Evolutionary conservation across 805 yeast species (phyloP), one percentile per base, ranked within the genome.

Genomic region (Vanderwaltozyma yarrowii): DNA sequence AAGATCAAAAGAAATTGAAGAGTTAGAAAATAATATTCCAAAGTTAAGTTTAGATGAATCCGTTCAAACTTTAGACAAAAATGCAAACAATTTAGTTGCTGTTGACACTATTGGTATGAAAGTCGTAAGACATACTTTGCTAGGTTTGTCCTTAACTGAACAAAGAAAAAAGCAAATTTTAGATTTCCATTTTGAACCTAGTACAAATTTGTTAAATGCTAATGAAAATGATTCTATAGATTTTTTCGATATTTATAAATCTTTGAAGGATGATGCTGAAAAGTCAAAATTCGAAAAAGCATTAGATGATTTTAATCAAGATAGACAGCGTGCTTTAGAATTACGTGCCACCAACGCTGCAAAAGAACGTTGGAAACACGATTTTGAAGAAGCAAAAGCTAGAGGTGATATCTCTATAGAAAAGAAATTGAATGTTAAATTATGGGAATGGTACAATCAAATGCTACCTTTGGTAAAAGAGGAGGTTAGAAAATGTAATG

Each of bases 321-420:
- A 74, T 19, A 74, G 98, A 55, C 96, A 92, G 58, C 65, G 73
- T 33, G 71, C 71, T 23, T 56, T 92, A 24, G 98, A 92, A 60
- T 47, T 50, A 15, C 71, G 81, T 41, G 89, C 95, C 3, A 67
- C 83, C 1, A 88, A 82, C 45, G 88, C 89, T 1, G 94, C 97
- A 0, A 76, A 74, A 45, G 85, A 80, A 51, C 80, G 83, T 57
- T 89, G 98, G 98, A 79, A 76, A 55, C 79, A 78, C 47, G 88
- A 79, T 45, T 80, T 74, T 48, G 94, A 85, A 49, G 76, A 73
- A 37, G 69, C 76, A 52, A 66, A 67, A 41, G 67, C 70, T 34
- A 69, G 80, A 46, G 85, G 85, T 17, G 75, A 69, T 11, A 52
- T 73, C 37, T 57, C 74, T 4, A 58, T 76, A 28, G 72, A 75